Evolutionary conservation across 1,139 yeast species (phyloP).

Genomic region (Debaryomyces nepalensis): DNA sequence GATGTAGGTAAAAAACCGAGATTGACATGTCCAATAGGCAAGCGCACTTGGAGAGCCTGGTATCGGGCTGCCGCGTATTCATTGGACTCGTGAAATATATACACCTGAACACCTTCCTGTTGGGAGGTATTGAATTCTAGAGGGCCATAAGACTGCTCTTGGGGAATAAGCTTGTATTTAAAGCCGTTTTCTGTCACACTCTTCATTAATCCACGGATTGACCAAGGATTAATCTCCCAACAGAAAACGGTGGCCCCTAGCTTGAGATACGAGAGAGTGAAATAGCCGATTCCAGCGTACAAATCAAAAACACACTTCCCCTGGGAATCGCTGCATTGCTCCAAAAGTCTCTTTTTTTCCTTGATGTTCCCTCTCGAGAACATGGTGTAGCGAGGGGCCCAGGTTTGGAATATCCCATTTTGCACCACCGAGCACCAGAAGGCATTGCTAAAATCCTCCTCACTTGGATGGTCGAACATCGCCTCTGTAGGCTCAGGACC

Average conservation of each 20-base stretch:
- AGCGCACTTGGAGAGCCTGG: slow-evolving; percentile 21
- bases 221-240: slow-evolving; percentile 91
- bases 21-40: slow-evolving; percentile 64
- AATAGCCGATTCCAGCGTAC: slow-evolving; percentile 88
- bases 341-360: slow-evolving; percentile 72
- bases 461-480: slow-evolving; percentile 42
- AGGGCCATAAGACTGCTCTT: slow-evolving; percentile 33
- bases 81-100: slow-evolving; percentile 67
- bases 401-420: slow-evolving; percentile 75
- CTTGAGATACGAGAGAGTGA: slow-evolving; percentile 68
- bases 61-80: slow-evolving; percentile 52
- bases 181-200: slow-evolving; percentile 57
- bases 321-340: slow-evolving; percentile 27
- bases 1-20: slow-evolving; percentile 80
- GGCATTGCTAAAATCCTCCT: slow-evolving; percentile 50
- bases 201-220: slow-evolving; percentile 67
- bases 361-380: slow-evolving; percentile 87
- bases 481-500: slow-evolving; percentile 46
- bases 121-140: slow-evolving; percentile 16
- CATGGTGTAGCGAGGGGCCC: slow-evolving; percentile 91
- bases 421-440: slow-evolving; percentile 78
- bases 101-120: slow-evolving; percentile 28
- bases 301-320: slow-evolving; percentile 62
- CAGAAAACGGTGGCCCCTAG: slow-evolving; percentile 64
- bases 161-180: slow-evolving; percentile 37